phyloP scores from a whole-genome alignment of 163 green algal species.

The Chlamydomonas reinhardtii region DNA sequence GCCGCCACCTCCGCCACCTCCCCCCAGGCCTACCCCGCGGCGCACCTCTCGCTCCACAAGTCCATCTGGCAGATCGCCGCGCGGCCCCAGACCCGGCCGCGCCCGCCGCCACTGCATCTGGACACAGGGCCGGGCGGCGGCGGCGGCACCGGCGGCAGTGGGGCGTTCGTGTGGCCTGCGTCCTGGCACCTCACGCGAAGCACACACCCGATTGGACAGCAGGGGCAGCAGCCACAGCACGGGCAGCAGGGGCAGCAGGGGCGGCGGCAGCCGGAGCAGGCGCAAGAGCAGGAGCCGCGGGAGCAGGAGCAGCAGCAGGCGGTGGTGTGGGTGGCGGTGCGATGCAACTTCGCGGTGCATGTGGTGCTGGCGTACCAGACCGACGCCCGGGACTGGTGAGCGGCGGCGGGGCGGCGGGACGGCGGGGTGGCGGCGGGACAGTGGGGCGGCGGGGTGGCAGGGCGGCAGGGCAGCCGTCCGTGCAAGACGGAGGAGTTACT shows the following conservation, averaged over 20 bases:
- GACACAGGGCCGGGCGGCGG: too few species aligned
- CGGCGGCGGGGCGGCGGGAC: not conserved
- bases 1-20: not conserved
- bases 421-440: not conserved
- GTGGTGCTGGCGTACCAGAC: slow-evolving; percentile 38
- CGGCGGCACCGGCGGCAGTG: not conserved
- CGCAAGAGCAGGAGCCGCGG: not conserved
- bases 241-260: not conserved
- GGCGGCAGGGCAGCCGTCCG: not conserved
- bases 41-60: slow-evolving; percentile 41
- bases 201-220: too few species aligned
- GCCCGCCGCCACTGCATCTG: not conserved
- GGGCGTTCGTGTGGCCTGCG: not conserved
- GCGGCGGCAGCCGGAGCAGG: not conserved
- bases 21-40: slow-evolving; percentile 20
- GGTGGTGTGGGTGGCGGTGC: slow-evolving; percentile 37
- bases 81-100: not conserved
- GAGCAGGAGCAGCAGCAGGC: not conserved
- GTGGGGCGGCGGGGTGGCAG: not conserved
- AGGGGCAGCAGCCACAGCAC: not conserved
- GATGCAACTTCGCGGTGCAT: slow-evolving; percentile 35
- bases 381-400: slow-evolving; percentile 29
- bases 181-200: not conserved
- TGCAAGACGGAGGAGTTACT: too few species aligned
- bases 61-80: slow-evolving; percentile 36